A percentile compares a stretch with the other conserved stretches of the same genome.
Conservation (phyloP, 2,329 filamentous ascomycete species). For the Cladosporium sp. region DNA sequence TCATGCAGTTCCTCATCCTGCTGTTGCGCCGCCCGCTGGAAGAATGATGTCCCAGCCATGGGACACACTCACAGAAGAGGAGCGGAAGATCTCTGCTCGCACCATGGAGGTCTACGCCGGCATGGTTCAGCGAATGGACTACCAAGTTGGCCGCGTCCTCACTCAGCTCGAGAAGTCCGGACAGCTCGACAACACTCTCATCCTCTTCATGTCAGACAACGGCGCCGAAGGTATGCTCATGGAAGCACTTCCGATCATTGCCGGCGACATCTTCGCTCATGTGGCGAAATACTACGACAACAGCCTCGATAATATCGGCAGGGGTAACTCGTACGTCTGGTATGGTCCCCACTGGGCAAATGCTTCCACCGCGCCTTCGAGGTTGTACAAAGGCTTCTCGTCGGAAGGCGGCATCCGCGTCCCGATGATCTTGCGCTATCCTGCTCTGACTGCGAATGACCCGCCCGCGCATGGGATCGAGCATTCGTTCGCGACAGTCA, state of each 20-base stretch:
- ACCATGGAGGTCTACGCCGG: conserved; percentile 42
- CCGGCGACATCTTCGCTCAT: conserved; percentile 28
- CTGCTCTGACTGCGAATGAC: not conserved
- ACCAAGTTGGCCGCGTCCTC: conserved; percentile 39
- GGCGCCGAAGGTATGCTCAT: conserved; percentile 38
- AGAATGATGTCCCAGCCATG: conserved; percentile 20
- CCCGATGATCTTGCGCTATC: not conserved
- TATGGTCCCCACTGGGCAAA: conserved; percentile 40
- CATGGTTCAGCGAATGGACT: conserved; percentile 32
- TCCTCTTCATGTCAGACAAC: conserved; percentile 45
- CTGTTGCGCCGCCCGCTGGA: conserved; percentile 26
- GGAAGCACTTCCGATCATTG: not conserved
- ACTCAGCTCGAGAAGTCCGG: conserved; percentile 34
- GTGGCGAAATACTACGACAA: conserved; percentile 42
- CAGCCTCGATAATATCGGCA: conserved; percentile 41
- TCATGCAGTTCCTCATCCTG: conserved; percentile 23
- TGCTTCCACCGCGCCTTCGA: not conserved
- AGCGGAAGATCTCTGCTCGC: conserved; percentile 29
- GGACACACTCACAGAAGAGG: conserved; percentile 35
- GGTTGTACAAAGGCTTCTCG: not conserved
- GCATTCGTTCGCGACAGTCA: not conserved
- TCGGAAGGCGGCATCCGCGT: conserved; percentile 2
- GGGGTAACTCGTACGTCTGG: conserved; percentile 41
- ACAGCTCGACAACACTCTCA: conserved; percentile 42
- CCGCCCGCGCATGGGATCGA: not conserved